Base-by-base conservation (phyloP, 768 basidiomycete genomes). In the Coprinopsis cinerea region DNA sequence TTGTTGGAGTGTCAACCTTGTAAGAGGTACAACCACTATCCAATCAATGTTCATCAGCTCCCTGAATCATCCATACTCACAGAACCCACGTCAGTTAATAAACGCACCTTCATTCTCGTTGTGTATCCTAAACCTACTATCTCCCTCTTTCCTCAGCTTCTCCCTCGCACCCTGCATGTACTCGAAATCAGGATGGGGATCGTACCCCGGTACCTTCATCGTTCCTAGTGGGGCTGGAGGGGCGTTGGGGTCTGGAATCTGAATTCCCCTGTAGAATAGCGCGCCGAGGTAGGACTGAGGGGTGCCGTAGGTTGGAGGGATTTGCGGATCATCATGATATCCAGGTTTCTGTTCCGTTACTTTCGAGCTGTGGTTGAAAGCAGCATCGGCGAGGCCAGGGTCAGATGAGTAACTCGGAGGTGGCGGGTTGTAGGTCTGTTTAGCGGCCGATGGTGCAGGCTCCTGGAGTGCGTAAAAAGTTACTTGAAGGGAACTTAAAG, bases 141-240 rank as follows among this genome's bases (percentile, higher is more conserved):
- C 7, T 15, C 7, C n/a, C n/a, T 59, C 61, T n/a, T 63, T 61
- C 46, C 60, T 62, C 25, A 30, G 15, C n/a, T 27, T 20, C 26
- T 45, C 51, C 24, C 61, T 65, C 2, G 64, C 62, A 10, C 60
- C 61, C 51, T 58, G 54, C 18, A 73, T 59, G 7, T 55, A 54
- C n/a, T 64, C 64, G 24, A 61, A 63, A 44, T 69, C 69, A 17
- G 32, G 37, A 18, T 55, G 47, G 5, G 71, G 67, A 23, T 67
- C 58, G 44, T 67, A 70, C n/a, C 67, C 67, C 0, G 56, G 59
- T 15, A 68, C 60, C 39, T 65, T 60, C 54, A 55, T 50, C 18
- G 54, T 52, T 4, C 58, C 56, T 5, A 51, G 48, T 4, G 63
- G 47, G 0, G 59, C 59, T 1, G 61, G 61, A 2, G 60, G 59